Conservation (phyloP, 75 land plant genomes). For the Selaginella tamariscina region DNA sequence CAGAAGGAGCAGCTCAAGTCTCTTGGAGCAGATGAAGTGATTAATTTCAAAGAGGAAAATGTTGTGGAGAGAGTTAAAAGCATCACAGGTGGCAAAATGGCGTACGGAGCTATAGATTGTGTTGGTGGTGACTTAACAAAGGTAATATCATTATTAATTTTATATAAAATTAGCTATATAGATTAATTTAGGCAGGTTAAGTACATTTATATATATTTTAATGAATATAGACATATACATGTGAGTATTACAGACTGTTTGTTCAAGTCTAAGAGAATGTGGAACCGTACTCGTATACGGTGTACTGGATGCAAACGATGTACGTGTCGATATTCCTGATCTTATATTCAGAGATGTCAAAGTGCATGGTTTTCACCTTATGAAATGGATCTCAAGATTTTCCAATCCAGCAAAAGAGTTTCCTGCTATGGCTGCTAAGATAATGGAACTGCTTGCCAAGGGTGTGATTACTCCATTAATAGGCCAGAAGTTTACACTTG, state of each 20-base stretch:
- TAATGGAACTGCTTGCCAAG: slow-evolving; percentile 15
- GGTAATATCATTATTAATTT: no score
- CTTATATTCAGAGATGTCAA: slow-evolving; percentile 7
- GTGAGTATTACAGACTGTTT: no score
- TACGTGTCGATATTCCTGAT: slow-evolving; percentile 15
- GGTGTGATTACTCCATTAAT: slow-evolving; percentile 15
- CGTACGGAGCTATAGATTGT: slow-evolving; percentile 18
- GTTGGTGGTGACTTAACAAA: slow-evolving; percentile 19
- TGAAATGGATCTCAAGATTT: slow-evolving; percentile 3
- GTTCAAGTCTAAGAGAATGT: slow-evolving; percentile 17
- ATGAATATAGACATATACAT: no score
- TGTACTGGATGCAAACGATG: slow-evolving; percentile 16
- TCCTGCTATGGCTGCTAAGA: slow-evolving; percentile 14
- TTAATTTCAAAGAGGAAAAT: slow-evolving; percentile 17
- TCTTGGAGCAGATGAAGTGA: slow-evolving; percentile 31
- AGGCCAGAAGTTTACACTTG: slow-evolving; percentile 24
- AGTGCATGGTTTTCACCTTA: slow-evolving; percentile 5
- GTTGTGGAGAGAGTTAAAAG: slow-evolving; percentile 15
- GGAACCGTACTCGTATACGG: slow-evolving; percentile 24
- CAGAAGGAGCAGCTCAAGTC: slow-evolving; percentile 22
- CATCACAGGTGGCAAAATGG: slow-evolving; percentile 21
- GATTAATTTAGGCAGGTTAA: no score
- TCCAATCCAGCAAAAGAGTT: not conserved
- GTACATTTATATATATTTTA: no score
- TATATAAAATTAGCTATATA: no score